Base-by-base conservation (phyloP, 192 early-diverging fungal genomes). In the Entomortierella lignicola region DNA sequence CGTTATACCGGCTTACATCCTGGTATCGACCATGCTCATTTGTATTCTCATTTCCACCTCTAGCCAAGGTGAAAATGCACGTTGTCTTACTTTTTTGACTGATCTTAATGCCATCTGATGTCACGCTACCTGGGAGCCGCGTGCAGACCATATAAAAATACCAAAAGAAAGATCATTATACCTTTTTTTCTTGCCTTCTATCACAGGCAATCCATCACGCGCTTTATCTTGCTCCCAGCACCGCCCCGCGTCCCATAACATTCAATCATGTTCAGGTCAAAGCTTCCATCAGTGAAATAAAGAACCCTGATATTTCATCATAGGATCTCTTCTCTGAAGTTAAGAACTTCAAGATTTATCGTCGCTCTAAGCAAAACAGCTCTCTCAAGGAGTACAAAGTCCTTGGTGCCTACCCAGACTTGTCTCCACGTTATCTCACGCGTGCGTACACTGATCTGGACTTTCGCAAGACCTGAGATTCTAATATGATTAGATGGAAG, bases 311-410 rank as follows among this genome's bases (percentile, higher is more conserved):
- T 39, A 37, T 81, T 2, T 23, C 66, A 10, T 41, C 57, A 5
- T 82, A 81, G 81, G 60, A 69, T 2, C 70, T 68, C 17, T 80
- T 81, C 58, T 66, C 79, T 10, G 68, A 85, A 31, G 69, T 48
- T 1, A 18, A 57, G 12, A 58, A 72, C 37, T 85, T 85, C 48
- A 80, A 75, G 43, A 77, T 85, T 21, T 82, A 77, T 39, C 81
- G 81, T 20, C 69, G 72, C 37, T 56, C 75, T 6, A 71, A 74
- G 2, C 39, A 55, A 21, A 67, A 77, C 30, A 85, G 79, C 21
- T 25, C 81, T n/a, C 72, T 85, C 15, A 84, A 82, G 43, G 84
- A 85, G 44, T 87, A 85, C 77, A 75, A 81, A 41, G 70, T 83
- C 48, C 59, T 85, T 20, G 84, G 84, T 23, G 67, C 52, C 23